Base-by-base conservation (phyloP, 2,329 filamentous ascomycete genomes). In the Phaeomoniella chlamydospora region DNA sequence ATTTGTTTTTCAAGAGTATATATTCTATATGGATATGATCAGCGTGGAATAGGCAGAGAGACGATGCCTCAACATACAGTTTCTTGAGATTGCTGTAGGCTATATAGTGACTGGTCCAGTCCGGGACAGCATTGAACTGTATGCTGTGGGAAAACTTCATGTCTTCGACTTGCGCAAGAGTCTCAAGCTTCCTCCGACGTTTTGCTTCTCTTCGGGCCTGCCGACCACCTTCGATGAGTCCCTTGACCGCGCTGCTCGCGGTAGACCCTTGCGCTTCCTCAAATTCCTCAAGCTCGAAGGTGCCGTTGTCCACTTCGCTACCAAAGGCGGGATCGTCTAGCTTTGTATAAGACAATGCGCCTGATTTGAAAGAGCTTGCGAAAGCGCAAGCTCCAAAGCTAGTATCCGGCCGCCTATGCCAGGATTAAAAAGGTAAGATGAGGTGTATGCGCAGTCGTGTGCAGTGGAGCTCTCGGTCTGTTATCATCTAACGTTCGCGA, bases 141-240 rank as follows among this genome's bases (percentile, higher is more conserved):
- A 98, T 80, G 62, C 88, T 96, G 59, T 98, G 90, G 13, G 88
- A 96, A 70, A 98, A 98, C 78, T 96, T 96, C 90, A 98, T 98
- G 29, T 43, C 46, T 48, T 49, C 44, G 18, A 17, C 32, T 35
- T 40, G 29, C 26, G 43, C 44, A 15, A 48, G 44, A 9, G 38
- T 19, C 34, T 44, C 29, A 17, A 49, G 41, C 35, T 49, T 49
- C 14, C 33, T 29, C 10, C 45, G 37, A 35, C 46, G 16, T 39
- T 46, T 45, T 11, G 36, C n/a, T 9, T 26, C n/a, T 16, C 39
- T 37, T 11, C 35, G 36, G n/a, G 37, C 33, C 6, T 37, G 18
- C n/a, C 31, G 31, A 14, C 14, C 31, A 14, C 9, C 22, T 6
- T 26, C 22, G n/a, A 6, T 6, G n/a, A n/a, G n/a, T 6, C 22